Evolutionary conservation across 768 basidiomycete species (phyloP), one percentile per base, ranked within the genome.

Genomic region (Boletus pseudo-olivaceus): DNA sequence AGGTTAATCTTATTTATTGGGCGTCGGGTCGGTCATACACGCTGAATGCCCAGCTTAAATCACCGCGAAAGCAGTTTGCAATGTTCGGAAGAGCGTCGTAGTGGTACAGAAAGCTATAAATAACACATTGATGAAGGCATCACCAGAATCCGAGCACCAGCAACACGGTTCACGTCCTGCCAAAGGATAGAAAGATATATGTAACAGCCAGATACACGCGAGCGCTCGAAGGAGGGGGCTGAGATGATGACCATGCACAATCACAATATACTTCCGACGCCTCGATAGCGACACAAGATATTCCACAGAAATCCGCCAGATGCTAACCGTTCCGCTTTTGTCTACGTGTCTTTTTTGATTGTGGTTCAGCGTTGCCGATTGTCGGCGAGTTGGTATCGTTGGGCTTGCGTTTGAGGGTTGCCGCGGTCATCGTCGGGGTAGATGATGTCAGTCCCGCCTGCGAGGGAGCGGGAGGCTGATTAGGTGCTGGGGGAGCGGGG

Each of bases 361-460:
- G 80, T 56, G 78, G 76, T 48, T 80, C 77, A 58, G 67, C 73
- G 49, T 73, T 74, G 54, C 73, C 69, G 48, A 76, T 75, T 34
- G 80, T 78, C 41, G 85, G 82, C 26, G 85, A 83, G 19, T 78
- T 68, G 55, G 72, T 68, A 54, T 76, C 72, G 57, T 62, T 67
- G 54, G 60, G 74, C 54, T 84, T 85, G 62, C 84, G 76, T 68
- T 85, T 86, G 64, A 83, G 70, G 27, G 79, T 72, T 45, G 81
- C 71, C 62, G 75, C 70, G 34, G 75, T 50, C 70, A 80, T 61
- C 10, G 80, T 73, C 4, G 83, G 79, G 30, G 82, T 80, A 62
- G 78, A 80, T 23, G 62, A 61, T 33, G 65, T 74, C 51, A 76
- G 75, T 55, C 75, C 73, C 48, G 67, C 65, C 63, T 75, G 72